phyloP scores from a whole-genome alignment of 192 early-diverging fungal genomes.

The Podila verticillata region DNA sequence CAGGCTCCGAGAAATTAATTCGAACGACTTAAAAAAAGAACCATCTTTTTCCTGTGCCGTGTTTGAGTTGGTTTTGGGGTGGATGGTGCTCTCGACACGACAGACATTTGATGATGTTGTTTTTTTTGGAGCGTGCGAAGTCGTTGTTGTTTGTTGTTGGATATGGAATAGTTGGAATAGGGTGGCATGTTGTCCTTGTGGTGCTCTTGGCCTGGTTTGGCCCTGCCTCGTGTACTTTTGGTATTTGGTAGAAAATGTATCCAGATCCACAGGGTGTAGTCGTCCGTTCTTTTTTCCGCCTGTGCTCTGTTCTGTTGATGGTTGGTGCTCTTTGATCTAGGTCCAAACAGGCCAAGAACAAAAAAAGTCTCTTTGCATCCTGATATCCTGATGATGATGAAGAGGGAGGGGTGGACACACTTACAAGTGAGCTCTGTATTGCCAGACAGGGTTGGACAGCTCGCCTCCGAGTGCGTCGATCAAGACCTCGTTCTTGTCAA shows the following conservation, averaged over 20 bases:
- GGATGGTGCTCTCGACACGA: constrained; percentile 1
- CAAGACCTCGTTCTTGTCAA: constrained; percentile 94
- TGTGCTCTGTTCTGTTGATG: too few relatives aligned
- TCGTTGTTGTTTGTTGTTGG: too few relatives aligned
- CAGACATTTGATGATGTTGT: background rate
- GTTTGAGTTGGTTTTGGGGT: background rate
- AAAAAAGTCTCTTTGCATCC: background rate
- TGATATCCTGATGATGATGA: background rate
- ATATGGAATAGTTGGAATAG: too few relatives aligned
- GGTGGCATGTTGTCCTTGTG: too few relatives aligned
- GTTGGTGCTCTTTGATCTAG: too few relatives aligned
- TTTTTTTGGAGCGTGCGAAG: background rate
- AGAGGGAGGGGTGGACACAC: constrained; percentile 25
- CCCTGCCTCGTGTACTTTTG: too few relatives aligned
- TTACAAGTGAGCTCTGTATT: constrained; percentile 84
- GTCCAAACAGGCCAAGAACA: too few relatives aligned
- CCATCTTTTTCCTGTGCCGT: background rate
- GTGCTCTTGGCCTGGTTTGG: too few relatives aligned
- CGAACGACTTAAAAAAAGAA: background rate
- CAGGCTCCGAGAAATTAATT: constrained; percentile 6
- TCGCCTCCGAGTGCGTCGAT: constrained; percentile 84
- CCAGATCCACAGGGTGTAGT: too few relatives aligned
- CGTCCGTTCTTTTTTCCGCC: too few relatives aligned
- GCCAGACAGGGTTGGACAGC: constrained; percentile 78
- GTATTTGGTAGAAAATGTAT: too few relatives aligned